These are phyloP conservation scores for Penicillium desertorum DNA, from an alignment of 495 filamentous ascomycete genomes.

Conservation along the genomic window DNA sequence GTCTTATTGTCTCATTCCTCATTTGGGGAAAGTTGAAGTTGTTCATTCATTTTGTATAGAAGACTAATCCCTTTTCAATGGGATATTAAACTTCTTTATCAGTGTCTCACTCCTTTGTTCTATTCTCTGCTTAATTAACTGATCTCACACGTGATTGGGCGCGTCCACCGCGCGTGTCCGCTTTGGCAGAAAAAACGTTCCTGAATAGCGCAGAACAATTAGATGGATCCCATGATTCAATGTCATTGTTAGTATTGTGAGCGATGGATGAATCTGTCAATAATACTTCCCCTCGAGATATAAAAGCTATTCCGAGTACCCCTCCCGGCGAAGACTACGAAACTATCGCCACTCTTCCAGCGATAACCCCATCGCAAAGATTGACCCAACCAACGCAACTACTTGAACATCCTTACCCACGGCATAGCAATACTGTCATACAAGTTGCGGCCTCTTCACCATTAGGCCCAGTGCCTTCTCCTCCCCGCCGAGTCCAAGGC, in stretches of 20 bases:
- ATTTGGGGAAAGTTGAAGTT: too few species aligned
- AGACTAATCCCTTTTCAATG: too few species aligned
- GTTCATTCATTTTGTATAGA: background rate
- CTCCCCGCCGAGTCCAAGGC: conserved; percentile 35
- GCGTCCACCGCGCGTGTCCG: conserved; percentile 25
- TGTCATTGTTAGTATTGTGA: conserved; percentile 6
- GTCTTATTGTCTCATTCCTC: background rate
- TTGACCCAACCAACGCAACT: conserved; percentile 75
- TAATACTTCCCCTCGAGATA: conserved; percentile 51
- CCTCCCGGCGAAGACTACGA: conserved; percentile 49
- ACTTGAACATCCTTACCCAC: conserved; percentile 39
- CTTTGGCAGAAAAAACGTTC: conserved; percentile 33
- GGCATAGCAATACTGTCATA: conserved; percentile 51
- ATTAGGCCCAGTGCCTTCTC: conserved; percentile 51
- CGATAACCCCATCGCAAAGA: conserved; percentile 42
- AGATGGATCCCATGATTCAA: conserved; percentile 9
- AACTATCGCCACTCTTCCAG: conserved; percentile 61
- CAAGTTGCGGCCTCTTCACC: conserved; percentile 88
- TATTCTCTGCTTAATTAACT: conserved; percentile 11
- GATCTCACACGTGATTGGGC: conserved; percentile 27
- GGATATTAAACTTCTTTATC: background rate
- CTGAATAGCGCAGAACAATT: conserved; percentile 12
- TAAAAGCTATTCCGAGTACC: conserved; percentile 41
- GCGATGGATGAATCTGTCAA: conserved; percentile 45
- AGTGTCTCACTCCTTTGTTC: background rate